These are phyloP conservation scores for Asterella californica DNA, from an alignment of 225 moss, liverwort and hornwort genomes.

Conservation along the genomic window DNA sequence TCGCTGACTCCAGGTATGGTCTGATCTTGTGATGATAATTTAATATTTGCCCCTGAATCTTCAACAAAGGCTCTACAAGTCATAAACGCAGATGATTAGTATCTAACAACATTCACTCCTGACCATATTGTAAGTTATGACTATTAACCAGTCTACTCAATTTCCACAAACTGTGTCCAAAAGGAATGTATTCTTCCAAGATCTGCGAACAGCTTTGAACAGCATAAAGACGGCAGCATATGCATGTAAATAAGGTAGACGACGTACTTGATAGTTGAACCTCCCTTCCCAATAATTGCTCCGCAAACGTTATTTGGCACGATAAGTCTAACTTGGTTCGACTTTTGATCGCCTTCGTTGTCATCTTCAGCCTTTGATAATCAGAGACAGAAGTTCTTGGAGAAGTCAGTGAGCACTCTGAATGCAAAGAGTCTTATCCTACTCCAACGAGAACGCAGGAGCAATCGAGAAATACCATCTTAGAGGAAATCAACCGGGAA, in stretches of 20 bases:
- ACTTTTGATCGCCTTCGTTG: constrained; percentile 42
- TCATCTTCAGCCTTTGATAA: constrained; percentile 38
- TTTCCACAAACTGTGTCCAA: not conserved
- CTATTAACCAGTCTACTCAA: not conserved
- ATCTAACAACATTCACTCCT: not conserved
- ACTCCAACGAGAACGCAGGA: not conserved
- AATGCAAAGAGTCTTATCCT: not conserved
- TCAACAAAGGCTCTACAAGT: constrained; percentile 46
- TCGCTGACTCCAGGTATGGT: constrained; percentile 43
- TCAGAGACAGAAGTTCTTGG: not conserved
- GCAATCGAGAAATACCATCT: not conserved
- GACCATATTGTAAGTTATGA: too few relatives aligned
- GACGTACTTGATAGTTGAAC: constrained; percentile 56
- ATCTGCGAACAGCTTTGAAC: not conserved
- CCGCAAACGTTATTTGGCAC: constrained; percentile 58
- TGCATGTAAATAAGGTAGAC: not conserved
- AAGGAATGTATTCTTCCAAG: too few relatives aligned
- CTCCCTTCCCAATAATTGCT: constrained; percentile 60
- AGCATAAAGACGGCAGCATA: not conserved
- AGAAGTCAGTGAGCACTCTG: not conserved
- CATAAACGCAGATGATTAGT: not conserved
- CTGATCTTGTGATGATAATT: constrained; percentile 53
- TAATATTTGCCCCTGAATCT: constrained; percentile 51
- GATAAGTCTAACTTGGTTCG: constrained; percentile 47
- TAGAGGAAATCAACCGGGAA: not conserved